Evolutionary conservation across 148 eudicot species (phyloP), one percentile per base, ranked within the genome.

Genomic region (Rhododendron vialii): DNA sequence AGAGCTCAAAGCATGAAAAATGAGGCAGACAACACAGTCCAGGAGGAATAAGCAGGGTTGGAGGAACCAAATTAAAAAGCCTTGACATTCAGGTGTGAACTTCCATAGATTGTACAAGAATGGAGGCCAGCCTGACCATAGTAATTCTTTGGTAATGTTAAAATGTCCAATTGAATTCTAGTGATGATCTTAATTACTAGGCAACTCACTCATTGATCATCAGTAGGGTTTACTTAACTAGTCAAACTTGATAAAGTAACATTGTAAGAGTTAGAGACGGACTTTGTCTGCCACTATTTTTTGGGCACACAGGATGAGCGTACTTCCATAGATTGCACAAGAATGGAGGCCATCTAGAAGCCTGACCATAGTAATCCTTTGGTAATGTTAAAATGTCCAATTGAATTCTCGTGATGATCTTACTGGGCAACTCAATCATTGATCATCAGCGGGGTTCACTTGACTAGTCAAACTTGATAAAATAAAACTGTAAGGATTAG

Each of bases 301-400:
- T 6, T 20, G 7, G 26, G 24, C 26, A 5, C 65, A 59, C 8
- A 20, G 0, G 1, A 18, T 59, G 65, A 59, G n/a, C 5, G 65
- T 41, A 41, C 38, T 36, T 36, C 38, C 38, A 47, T 47, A 11
- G 50, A 47, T 47, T 50, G 14, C 14, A 18, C 45, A 35, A 15
- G 38, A 75, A 75, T 38, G 79, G 79, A 33, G 79, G 47, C 79
- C 79, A 75, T 13, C 79, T 75, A 75, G 47, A 75, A 38, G 74
- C 74, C 26, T 67, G 28, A 2, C 67, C 67, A 22, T n/a, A 10
- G 11, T 10, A 50, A 11, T 50, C 35, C 5, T n/a, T 26, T 7
- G 4, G 13, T n/a, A 28, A 26, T n/a, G 35, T 7, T 9, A 10
- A 67, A 67, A 12, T 10, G 30, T 67, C 74, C 10, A 71, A 10